Conservation (phyloP, 768 basidiomycete genomes). For the Russula vinacea region DNA sequence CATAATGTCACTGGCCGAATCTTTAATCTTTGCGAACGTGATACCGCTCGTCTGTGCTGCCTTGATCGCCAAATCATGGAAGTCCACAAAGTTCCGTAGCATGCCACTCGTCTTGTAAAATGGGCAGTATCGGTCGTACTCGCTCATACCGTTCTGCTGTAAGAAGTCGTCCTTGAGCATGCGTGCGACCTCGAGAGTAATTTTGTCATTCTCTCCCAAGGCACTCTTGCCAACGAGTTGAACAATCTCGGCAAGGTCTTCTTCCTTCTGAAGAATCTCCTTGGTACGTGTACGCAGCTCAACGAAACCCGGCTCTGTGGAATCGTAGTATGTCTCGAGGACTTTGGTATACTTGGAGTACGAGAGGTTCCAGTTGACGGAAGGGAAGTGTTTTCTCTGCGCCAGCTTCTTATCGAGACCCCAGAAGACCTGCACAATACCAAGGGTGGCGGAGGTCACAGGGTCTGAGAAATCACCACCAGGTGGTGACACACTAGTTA, state of each 20-base stretch:
- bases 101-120: conserved; percentile 99
- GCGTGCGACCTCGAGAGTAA: conserved; percentile 93
- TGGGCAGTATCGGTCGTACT: conserved; percentile 95
- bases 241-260: conserved; percentile 97
- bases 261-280: conserved; percentile 98
- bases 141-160: conserved; percentile 98
- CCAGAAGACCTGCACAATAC: conserved; percentile 99
- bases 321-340: conserved; percentile 89
- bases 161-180: conserved; percentile 98
- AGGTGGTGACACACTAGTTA: conserved; percentile 85
- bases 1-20: conserved; percentile 81
- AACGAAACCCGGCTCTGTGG: conserved; percentile 89
- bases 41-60: conserved; percentile 80
- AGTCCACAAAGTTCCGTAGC: conserved; percentile 91
- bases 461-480: conserved; percentile 99
- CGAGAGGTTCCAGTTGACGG: conserved; percentile 99
- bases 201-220: conserved; percentile 95
- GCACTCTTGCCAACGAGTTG: conserved; percentile 99
- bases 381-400: conserved; percentile 98
- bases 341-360: conserved; percentile 98
- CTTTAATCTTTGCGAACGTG: conserved; percentile 85
- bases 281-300: conserved; percentile 89
- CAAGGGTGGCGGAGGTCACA: conserved; percentile 93
- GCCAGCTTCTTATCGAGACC: conserved; percentile 99
- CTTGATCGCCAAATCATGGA: conserved; percentile 86